A percentile compares a stretch with the other conserved stretches of the same genome.
Conservation (phyloP, 345 rosid species). For the Microthlaspi erraticum region DNA sequence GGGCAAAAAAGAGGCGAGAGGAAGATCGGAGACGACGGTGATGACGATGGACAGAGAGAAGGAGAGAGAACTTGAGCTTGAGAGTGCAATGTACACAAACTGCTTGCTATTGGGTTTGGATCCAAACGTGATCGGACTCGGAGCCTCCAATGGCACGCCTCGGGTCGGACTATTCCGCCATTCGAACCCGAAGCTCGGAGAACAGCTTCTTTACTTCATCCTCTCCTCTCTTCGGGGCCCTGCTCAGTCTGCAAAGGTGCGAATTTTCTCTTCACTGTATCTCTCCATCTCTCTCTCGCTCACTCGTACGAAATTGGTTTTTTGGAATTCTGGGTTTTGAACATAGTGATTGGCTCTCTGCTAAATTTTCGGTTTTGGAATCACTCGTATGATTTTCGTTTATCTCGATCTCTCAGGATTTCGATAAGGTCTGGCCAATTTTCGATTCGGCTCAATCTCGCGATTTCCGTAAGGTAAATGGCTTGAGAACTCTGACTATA, state of each 20-base stretch:
- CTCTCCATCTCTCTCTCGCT: constrained; percentile 8
- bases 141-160: constrained; percentile 75
- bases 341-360: constrained; percentile 13
- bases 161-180: constrained; percentile 97
- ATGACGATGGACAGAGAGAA: constrained; percentile 99
- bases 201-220: constrained; percentile 97
- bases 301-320: constrained; percentile 31
- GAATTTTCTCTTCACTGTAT: constrained; percentile 28
- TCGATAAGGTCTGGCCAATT: constrained; percentile 99
- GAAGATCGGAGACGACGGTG: constrained; percentile 48
- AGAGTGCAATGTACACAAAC: constrained; percentile 99
- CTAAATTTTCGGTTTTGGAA: background rate
- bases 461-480: constrained; percentile 86
- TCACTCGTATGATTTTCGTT: constrained; percentile 30
- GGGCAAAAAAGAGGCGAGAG: constrained; percentile 3
- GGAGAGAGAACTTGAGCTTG: constrained; percentile 98
- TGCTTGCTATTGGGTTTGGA: constrained; percentile 93
- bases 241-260: constrained; percentile 88
- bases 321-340: constrained; percentile 13
- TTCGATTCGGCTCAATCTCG: constrained; percentile 99
- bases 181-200: constrained; percentile 99
- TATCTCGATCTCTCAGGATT: constrained; percentile 77
- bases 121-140: constrained; percentile 88
- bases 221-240: constrained; percentile 99
- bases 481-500: constrained; percentile 6